These are phyloP conservation scores for Tetrapyrgos nigripes DNA, from an alignment of 1,284 basidiomycete species.

Conservation along the genomic window DNA sequence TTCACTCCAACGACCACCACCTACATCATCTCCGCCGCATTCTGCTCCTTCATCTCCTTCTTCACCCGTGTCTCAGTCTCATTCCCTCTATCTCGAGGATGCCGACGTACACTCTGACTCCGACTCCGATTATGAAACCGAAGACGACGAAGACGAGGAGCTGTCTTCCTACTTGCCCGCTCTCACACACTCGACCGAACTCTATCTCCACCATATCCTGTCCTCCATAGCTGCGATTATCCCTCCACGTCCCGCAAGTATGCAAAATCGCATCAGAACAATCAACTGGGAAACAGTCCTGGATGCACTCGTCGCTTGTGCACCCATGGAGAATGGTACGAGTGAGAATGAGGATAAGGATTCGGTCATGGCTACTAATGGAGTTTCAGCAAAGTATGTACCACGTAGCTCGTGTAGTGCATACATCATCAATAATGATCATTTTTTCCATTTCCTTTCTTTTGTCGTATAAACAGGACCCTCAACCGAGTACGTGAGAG, in stretches of 20 bases:
- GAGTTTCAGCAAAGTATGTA: constrained; percentile 11
- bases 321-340: background rate
- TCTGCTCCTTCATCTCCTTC: background rate
- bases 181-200: constrained; percentile 10
- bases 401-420: background rate
- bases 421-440: background rate
- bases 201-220: constrained; percentile 16
- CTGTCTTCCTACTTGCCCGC: background rate
- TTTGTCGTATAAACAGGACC: background rate
- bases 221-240: constrained; percentile 13
- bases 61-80: background rate
- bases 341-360: constrained; percentile 1
- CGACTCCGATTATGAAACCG: constrained; percentile 7
- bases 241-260: constrained; percentile 14
- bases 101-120: background rate
- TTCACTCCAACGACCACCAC: background rate
- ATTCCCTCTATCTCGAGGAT: background rate
- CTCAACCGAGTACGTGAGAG: constrained; percentile 9
- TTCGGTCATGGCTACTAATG: background rate
- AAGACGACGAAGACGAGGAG: background rate
- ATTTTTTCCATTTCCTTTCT: background rate
- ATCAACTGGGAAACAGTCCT: constrained; percentile 19
- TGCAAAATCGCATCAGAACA: constrained; percentile 21
- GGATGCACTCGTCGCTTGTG: constrained; percentile 3
- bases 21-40: background rate